Evolutionary conservation across 2,329 filamentous ascomycete species (phyloP), one percentile per base, ranked within the genome.

Genomic region (Bipolaris zeicola): DNA sequence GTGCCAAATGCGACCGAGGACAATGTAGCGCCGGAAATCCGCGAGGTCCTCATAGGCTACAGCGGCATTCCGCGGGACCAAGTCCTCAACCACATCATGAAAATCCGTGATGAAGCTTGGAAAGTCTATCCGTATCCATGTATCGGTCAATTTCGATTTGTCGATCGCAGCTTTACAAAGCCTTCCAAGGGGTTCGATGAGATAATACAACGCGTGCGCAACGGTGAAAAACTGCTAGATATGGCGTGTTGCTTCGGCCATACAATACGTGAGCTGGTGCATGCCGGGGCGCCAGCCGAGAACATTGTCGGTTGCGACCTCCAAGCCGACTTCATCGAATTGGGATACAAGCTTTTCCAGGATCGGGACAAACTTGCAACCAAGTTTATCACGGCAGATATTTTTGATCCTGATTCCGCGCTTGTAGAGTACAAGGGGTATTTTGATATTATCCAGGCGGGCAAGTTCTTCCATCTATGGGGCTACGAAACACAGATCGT

Each of bases 351-450:
- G 47, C 63, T 75, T 18, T 76, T 75, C 55, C 39, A 47, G 6
- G 73, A 76, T 50, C 56, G 54, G 24, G 66, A 75, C n/a, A 77
- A 53, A 33, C 72, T 86, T 5, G 75, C 75, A 18, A 78, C 78
- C 1, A 76, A 75, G 1, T 85, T 87, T 59, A 71, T 87, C 28
- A 65, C 78, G 1, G 83, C 82, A 20, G 80, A 85, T 57, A 73
- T 85, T 57, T 69, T 84, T 41, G 69, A 70, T 10, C 28, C 62
- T 6, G 49, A 66, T 10, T 75, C 74, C 1, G 45, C 63, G 6
- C 62, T 76, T 5, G 53, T 63, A 3, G 50, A 65, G 0, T 47
- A 78, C 6, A 60, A 65, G 2, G 68, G 66, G 13, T 31, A 72
- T 11, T 54, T 80, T 5, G 72, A 78, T 37, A 73, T 80, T 16